Evolutionary conservation across 768 basidiomycete species (phyloP).

Genomic region (Hygrocybe punicea): DNA sequence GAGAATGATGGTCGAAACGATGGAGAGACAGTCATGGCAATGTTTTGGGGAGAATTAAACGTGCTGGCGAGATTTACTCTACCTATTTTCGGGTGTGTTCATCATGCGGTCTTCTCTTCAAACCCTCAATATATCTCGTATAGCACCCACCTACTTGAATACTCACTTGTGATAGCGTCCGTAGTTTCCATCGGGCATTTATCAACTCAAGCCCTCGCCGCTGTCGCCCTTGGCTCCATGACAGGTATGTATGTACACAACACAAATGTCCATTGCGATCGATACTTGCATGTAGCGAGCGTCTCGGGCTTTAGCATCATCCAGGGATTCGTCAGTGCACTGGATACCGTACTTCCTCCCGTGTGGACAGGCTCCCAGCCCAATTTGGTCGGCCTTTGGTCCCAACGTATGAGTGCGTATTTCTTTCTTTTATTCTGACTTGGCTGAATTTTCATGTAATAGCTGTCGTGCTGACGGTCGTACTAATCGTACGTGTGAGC

Average conservation of each 20-base stretch:
- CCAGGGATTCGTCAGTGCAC: slow-evolving; percentile 75
- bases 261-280: not conserved
- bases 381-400: slow-evolving; percentile 82
- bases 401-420: slow-evolving; percentile 77
- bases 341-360: slow-evolving; percentile 91
- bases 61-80: slow-evolving; percentile 62
- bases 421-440: not conserved
- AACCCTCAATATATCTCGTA: not conserved
- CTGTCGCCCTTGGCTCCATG: slow-evolving; percentile 50
- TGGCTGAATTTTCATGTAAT: not conserved
- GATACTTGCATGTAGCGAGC: slow-evolving; percentile 40
- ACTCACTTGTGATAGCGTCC: slow-evolving; percentile 59
- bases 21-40: slow-evolving; percentile 26
- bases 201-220: slow-evolving; percentile 68
- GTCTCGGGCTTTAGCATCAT: slow-evolving; percentile 77
- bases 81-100: slow-evolving; percentile 66
- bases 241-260: slow-evolving; percentile 38
- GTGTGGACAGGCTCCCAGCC: slow-evolving; percentile 92
- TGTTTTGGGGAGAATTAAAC: slow-evolving; percentile 56
- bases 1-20: slow-evolving; percentile 44
- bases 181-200: slow-evolving; percentile 74
- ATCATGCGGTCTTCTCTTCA: not conserved
- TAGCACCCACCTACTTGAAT: slow-evolving; percentile 60
- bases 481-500: slow-evolving; percentile 53
- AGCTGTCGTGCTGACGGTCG: slow-evolving; percentile 61